Evolutionary conservation across 495 filamentous ascomycete genomes (phyloP), one percentile per base, ranked within the genome.

Genomic region (Astrothelium subdiscretum): DNA sequence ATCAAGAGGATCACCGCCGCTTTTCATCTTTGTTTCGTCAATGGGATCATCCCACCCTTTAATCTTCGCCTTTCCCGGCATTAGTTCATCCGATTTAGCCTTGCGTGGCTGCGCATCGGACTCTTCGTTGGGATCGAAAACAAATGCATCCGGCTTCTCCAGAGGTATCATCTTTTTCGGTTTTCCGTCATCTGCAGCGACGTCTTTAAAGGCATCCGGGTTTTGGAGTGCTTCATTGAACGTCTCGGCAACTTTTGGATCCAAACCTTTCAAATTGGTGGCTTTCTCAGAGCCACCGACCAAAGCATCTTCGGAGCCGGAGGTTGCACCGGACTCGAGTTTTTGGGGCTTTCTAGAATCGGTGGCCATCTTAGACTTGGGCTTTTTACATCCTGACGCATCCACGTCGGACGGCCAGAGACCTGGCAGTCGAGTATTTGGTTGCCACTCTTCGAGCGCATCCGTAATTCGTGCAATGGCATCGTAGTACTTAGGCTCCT

Each of bases 381-480:
- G 24, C 48, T 54, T 54, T 29, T 54, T 54, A 24, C 48, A 54
- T 29, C 48, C 48, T 5, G 85, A 85, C 40, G 89, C 90, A 74
- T 98, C 94, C 10, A 97, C 72, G 44, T 79, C 77, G 42, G 85
- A 75, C 1, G 94, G 95, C 80, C 92, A 98, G 68, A 97, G 79
- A 1, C 94, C 94, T 13, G 88, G 85, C 20, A 97, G 74, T 6
- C 79, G 79, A 0, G 90, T 97, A 15, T 79, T 77, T 31, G 80
- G 78, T 75, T 97, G 92, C 71, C 85, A 84, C 44, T 85, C 83
- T 64, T 92, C 88, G 20, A 98, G 78, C 48, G 88, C 88, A 67
- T 97, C 81, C 2, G 91, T 96, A 67, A 98, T 90, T 31, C 95
- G 86, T 43, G 92, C 90, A 65, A 97, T 80, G 1, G 95, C 94